Conservation (phyloP, 75 land plant species). For the Gnetum montanum region DNA sequence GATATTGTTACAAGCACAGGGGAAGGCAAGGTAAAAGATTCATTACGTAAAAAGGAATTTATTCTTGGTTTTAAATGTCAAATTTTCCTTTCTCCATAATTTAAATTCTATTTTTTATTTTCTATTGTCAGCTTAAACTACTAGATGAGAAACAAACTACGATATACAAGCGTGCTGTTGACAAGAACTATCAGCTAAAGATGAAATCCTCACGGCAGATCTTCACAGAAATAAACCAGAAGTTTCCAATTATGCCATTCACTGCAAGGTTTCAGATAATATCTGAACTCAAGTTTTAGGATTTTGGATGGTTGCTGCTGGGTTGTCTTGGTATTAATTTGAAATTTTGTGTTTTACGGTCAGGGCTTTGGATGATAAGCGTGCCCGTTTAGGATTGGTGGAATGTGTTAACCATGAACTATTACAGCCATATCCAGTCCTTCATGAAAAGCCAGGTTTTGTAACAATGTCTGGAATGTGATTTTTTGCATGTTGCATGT, state of each 20-base stretch:
- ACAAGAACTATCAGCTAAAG: slow-evolving; percentile 89
- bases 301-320: no score
- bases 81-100: no score
- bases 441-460: slow-evolving; percentile 96
- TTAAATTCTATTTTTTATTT: neutral
- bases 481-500: no score
- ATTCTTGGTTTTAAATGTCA: no score
- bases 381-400: slow-evolving; percentile 87
- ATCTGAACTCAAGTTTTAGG: no score
- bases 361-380: slow-evolving; percentile 94
- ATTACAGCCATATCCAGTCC: slow-evolving; percentile 93
- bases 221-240: slow-evolving; percentile 90
- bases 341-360: neutral
- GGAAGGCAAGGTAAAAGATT: slow-evolving; percentile 92
- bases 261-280: slow-evolving; percentile 89
- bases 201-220: slow-evolving; percentile 97
- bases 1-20: slow-evolving; percentile 97
- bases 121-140: slow-evolving; percentile 69
- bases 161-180: slow-evolving; percentile 94
- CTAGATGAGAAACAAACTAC: slow-evolving; percentile 98
- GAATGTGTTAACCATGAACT: slow-evolving; percentile 98
- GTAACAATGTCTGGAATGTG: neutral
- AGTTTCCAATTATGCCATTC: slow-evolving; percentile 97
- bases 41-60: neutral
- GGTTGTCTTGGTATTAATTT: no score